These are phyloP conservation scores for Tulasnella sp. DNA, from an alignment of 768 basidiomycete species.

Conservation along the genomic window DNA sequence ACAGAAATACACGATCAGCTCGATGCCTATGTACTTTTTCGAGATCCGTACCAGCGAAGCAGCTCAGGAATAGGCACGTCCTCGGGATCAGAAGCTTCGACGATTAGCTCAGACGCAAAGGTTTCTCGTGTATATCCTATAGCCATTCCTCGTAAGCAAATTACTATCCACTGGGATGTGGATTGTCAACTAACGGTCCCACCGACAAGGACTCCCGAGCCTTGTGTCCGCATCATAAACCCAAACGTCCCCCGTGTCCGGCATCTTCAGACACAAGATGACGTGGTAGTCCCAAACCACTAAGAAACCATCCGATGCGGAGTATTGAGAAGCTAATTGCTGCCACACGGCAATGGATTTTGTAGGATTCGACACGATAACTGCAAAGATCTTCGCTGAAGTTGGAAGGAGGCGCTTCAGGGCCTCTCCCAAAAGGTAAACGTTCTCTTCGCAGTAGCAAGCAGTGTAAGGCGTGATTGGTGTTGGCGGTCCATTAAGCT, in stretches of 20 bases:
- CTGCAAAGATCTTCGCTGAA: slow-evolving; percentile 32
- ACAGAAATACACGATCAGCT: background rate
- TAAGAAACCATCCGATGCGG: slow-evolving; percentile 22
- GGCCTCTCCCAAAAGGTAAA: slow-evolving; percentile 43
- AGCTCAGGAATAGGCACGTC: background rate
- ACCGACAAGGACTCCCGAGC: slow-evolving; percentile 38
- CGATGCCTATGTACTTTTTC: background rate
- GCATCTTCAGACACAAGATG: slow-evolving; percentile 28
- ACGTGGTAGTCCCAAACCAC: slow-evolving; percentile 74
- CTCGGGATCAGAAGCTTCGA: background rate
- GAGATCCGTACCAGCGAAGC: background rate
- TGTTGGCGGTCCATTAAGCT: background rate
- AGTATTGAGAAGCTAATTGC: slow-evolving; percentile 35
- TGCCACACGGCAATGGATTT: slow-evolving; percentile 56
- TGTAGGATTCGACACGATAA: slow-evolving; percentile 54
- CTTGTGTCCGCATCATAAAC: slow-evolving; percentile 59
- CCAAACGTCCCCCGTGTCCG: slow-evolving; percentile 29
- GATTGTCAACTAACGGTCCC: slow-evolving; percentile 29
- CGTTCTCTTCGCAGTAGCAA: slow-evolving; percentile 64
- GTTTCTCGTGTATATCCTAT: background rate
- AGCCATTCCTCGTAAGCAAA: slow-evolving; percentile 2
- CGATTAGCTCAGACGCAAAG: background rate
- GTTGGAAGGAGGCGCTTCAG: slow-evolving; percentile 29
- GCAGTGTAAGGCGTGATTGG: slow-evolving; percentile 35
- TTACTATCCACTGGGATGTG: too few relatives aligned